phyloP scores from a whole-genome alignment of 1,284 basidiomycete species.

The Fomitiporia mediterranea region DNA sequence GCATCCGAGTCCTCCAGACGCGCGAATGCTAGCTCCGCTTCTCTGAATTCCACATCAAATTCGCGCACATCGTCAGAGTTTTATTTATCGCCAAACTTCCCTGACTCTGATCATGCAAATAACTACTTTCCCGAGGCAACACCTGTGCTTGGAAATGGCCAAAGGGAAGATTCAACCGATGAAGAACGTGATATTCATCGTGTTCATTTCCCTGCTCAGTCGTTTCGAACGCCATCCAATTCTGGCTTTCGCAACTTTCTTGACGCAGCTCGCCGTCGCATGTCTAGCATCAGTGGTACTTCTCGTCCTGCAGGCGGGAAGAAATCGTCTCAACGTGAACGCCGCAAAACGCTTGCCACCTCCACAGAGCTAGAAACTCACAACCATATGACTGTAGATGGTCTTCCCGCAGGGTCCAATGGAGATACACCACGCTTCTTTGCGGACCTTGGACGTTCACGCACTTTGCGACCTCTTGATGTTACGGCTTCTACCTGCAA shows the following conservation, averaged over 20 bases:
- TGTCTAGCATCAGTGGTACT: not conserved
- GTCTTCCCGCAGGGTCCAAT: too few species aligned
- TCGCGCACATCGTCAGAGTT: constrained; percentile 6
- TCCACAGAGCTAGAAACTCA: not conserved
- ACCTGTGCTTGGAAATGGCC: not conserved
- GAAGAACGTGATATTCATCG: not conserved
- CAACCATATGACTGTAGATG: not conserved
- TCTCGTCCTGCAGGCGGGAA: not conserved
- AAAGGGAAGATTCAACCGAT: not conserved
- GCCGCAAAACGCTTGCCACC: not conserved
- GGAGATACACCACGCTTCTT: not conserved
- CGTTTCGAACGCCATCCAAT: not conserved
- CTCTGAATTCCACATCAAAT: not conserved
- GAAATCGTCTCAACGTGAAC: not conserved
- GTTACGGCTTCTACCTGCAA: not conserved
- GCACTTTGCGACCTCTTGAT: not conserved
- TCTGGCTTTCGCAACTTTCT: not conserved
- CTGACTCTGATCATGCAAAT: not conserved
- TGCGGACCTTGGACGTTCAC: not conserved
- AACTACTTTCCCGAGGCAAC: not conserved
- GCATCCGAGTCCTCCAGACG: not conserved
- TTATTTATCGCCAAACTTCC: constrained; percentile 7
- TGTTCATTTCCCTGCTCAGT: not conserved
- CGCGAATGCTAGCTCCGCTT: not conserved
- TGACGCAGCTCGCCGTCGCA: not conserved